These are phyloP conservation scores for Fusarium sp. DNA, from an alignment of 2,329 filamentous ascomycete genomes.

Conservation along the genomic window DNA sequence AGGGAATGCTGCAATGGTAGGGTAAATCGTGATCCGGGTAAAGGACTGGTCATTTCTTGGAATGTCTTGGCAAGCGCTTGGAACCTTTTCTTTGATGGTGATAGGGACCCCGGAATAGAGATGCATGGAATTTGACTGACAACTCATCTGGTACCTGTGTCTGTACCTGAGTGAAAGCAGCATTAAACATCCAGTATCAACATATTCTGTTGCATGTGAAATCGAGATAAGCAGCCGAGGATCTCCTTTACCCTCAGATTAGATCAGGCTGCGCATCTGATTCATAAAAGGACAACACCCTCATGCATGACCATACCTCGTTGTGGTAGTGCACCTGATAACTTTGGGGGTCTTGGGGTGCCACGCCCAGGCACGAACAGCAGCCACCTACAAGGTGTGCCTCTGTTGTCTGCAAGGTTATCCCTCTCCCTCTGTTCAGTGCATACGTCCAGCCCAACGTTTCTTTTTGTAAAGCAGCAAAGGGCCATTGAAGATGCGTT, in stretches of 20 bases:
- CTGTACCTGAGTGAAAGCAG: neutral
- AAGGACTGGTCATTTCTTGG: slow-evolving; percentile 15
- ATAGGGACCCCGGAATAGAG: neutral
- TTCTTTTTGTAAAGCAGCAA: slow-evolving; percentile 5
- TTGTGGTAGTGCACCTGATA: slow-evolving; percentile 22
- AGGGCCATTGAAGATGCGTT: neutral
- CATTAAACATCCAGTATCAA: neutral
- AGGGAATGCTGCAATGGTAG: neutral
- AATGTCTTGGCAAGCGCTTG: slow-evolving; percentile 20
- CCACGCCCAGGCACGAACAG: slow-evolving; percentile 27
- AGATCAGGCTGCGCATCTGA: slow-evolving; percentile 12
- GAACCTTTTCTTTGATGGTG: neutral
- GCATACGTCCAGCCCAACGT: neutral
- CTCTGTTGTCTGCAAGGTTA: slow-evolving; percentile 19
- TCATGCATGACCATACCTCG: slow-evolving; percentile 17
- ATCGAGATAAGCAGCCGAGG: slow-evolving; percentile 7
- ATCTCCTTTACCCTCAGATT: neutral
- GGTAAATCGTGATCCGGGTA: neutral
- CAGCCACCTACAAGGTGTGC: slow-evolving; percentile 20
- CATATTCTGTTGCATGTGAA: slow-evolving; percentile 21
- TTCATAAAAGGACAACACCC: neutral
- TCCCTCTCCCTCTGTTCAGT: neutral
- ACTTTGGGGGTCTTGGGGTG: slow-evolving; percentile 7
- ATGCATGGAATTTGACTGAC: neutral
- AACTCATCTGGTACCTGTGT: slow-evolving; percentile 4